These are phyloP conservation scores for Setaria viridis DNA, from an alignment of 202 grass and related monocot species.

Conservation along the genomic window DNA sequence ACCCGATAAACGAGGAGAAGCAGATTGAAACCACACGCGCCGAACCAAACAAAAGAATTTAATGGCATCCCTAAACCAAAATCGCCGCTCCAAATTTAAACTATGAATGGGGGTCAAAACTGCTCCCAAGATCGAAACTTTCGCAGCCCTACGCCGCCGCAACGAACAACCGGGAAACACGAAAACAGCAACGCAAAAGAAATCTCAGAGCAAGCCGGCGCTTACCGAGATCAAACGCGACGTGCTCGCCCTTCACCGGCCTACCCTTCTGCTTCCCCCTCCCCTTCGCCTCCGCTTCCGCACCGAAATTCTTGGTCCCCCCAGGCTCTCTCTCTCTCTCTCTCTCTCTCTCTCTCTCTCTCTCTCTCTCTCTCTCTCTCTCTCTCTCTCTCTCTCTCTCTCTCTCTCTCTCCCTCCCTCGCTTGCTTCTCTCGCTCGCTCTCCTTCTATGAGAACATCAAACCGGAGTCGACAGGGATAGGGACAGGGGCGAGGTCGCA, in stretches of 20 bases:
- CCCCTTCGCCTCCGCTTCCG: neutral
- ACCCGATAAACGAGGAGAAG: neutral
- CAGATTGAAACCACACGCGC: neutral
- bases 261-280: neutral
- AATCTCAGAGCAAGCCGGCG: conserved; percentile 2
- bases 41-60: conserved; percentile 15
- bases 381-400: conserved; percentile 8
- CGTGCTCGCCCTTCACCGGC: neutral
- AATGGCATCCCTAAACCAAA: neutral
- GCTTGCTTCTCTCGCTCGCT: conserved; percentile 25
- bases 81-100: neutral
- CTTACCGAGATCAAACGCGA: conserved; percentile 48
- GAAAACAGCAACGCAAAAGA: conserved; percentile 1
- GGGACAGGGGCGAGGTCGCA: conserved; percentile 5
- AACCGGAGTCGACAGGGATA: neutral
- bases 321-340: conserved; percentile 10
- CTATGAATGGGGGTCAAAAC: conserved; percentile 27
- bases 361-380: conserved; percentile 17
- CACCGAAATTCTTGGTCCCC: conserved; percentile 24
- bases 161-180: neutral
- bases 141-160: conserved; percentile 20
- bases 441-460: neutral
- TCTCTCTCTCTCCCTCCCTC: conserved; percentile 4
- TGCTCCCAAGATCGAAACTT: conserved; percentile 26
- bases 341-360: conserved; percentile 19